phyloP scores from a whole-genome alignment of 495 filamentous ascomycete species.

The Penicillium simplicissimum region DNA sequence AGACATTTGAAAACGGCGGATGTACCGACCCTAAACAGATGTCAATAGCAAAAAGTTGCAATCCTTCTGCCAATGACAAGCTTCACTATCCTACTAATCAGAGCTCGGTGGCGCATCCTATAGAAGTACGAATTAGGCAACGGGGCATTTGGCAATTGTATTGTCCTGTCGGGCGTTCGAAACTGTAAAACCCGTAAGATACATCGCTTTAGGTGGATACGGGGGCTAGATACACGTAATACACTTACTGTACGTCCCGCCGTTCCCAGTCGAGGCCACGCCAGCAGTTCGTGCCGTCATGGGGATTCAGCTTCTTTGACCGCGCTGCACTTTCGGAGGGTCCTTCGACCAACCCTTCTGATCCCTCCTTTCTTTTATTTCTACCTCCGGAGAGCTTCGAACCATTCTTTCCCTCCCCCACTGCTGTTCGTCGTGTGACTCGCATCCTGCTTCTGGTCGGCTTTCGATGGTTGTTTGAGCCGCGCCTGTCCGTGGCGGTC shows the following conservation, averaged over 20 bases:
- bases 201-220: background rate
- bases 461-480: conserved; percentile 24
- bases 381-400: background rate
- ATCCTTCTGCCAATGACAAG: background rate
- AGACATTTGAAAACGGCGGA: background rate
- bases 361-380: conserved; percentile 14
- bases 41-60: conserved; percentile 1
- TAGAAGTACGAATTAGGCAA: conserved; percentile 28
- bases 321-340: conserved; percentile 5
- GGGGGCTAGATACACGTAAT: conserved; percentile 6
- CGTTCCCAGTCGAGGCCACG: conserved; percentile 24
- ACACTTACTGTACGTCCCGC: conserved; percentile 7
- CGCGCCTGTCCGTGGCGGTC: conserved; percentile 20
- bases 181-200: background rate
- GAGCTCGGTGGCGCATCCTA: conserved; percentile 17
- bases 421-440: background rate
- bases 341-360: conserved; percentile 13
- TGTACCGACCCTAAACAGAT: background rate
- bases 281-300: conserved; percentile 18
- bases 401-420: background rate
- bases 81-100: background rate
- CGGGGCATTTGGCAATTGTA: background rate
- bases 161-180: background rate
- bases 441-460: background rate
- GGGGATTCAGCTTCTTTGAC: conserved; percentile 10